Base-by-base conservation (phyloP, 1,139 yeast species). In the Pichia sp. region DNA sequence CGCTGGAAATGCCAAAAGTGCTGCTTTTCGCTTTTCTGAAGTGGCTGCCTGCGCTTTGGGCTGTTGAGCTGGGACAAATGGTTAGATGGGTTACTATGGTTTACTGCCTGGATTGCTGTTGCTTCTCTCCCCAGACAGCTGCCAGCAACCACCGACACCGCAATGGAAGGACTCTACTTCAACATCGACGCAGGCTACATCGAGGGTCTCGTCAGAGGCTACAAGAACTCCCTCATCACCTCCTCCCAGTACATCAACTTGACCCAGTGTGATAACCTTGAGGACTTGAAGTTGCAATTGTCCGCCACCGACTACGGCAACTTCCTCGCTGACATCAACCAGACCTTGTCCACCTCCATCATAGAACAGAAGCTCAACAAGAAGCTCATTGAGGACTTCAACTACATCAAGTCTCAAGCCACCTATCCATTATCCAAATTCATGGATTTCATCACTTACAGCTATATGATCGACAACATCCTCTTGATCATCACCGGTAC, bases 381-480 rank as follows among this genome's bases (percentile, higher is more conserved):
- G 56, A 89, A 86, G 66, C 72, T 93, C 53, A 85, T 83, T 60
- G 81, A 80, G 43, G 96, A 93, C 66, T 94, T 90, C 68, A 83
- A 86, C 54, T 93, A 90, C 67, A 75, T 94, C 52, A 81, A 85
- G 54, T 79, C 87, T 36, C 96, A 93, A 67, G 83, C 96, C 2
- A 82, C 85, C 34, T 93, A 91, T 50, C 85, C 83, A 35, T 72
- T 91, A 60, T 73, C 89, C 42, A 79, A 82, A 65, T 90, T 91
- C 63, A 76, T 94, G 79, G 96, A 94, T 66, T 94, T 73, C 67
- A 89, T 94, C 63, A 84, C 94, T 40, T 93, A 90, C 66, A 95
- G 97, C 12, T 94, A 94, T 70, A 94, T 94, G 99, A 94, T 94
- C 65, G 99, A 94, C 70, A 94, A 94, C 66, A 96, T 93, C 39